phyloP scores from a whole-genome alignment of 495 filamentous ascomycete genomes.

The Trichodelitschia bisporula region DNA sequence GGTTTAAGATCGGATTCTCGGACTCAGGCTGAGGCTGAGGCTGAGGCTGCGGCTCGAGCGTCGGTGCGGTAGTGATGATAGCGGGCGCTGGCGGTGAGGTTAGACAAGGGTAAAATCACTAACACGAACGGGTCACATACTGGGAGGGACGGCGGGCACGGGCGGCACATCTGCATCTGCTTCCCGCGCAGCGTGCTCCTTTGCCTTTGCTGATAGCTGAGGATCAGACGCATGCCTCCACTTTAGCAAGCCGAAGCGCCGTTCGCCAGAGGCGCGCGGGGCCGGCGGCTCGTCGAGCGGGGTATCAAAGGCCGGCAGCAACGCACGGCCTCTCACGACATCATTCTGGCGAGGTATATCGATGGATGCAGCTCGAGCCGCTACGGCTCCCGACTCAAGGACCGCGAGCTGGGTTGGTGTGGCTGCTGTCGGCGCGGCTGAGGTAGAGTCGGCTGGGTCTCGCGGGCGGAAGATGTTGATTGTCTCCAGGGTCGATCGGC shows the following conservation, averaged over 20 bases:
- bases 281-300: slow-evolving; percentile 10
- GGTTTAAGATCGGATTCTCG: too few relatives aligned
- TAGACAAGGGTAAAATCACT: slow-evolving; percentile 5
- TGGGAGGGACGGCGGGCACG: slow-evolving; percentile 22
- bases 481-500: slow-evolving; percentile 17
- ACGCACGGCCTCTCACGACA: too few relatives aligned
- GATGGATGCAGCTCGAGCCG: too few relatives aligned
- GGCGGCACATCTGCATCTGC: slow-evolving; percentile 30
- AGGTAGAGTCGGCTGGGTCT: slow-evolving; percentile 6
- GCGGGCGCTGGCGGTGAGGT: slow-evolving; percentile 34
- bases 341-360: too few relatives aligned
- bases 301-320: too few relatives aligned
- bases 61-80: slow-evolving; percentile 86
- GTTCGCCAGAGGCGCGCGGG: slow-evolving; percentile 20
- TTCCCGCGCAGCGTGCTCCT: slow-evolving; percentile 39
- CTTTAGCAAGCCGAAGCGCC: slow-evolving; percentile 74
- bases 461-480: slow-evolving; percentile 6
- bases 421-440: too few relatives aligned
- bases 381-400: too few relatives aligned
- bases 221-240: slow-evolving; percentile 88
- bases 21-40: too few relatives aligned
- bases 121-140: slow-evolving; percentile 4
- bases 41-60: slow-evolving; percentile 24
- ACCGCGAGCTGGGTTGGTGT: too few relatives aligned
- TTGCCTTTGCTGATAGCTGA: slow-evolving; percentile 57